Conservation (phyloP, 371 early-diverging fungal species). For the Phascolomyces articulosus region DNA sequence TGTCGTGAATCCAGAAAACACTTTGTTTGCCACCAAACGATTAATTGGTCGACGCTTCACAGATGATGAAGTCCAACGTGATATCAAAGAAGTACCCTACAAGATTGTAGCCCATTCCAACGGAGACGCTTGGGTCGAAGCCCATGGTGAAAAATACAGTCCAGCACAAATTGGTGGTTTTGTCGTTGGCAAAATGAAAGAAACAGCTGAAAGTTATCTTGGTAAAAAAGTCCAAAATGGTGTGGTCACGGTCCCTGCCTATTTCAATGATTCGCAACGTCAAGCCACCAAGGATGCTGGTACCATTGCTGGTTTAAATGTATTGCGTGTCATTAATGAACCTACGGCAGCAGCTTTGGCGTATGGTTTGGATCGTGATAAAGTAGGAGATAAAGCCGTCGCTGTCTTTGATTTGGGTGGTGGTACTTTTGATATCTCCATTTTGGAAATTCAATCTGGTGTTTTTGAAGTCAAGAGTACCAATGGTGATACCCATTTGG, state of each 20-base stretch:
- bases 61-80: constrained; percentile 85
- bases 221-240: constrained; percentile 84
- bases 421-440: constrained; percentile 98
- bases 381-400: constrained; percentile 79
- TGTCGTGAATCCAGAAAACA: constrained; percentile 90
- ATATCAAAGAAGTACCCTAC: constrained; percentile 88
- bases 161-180: constrained; percentile 96
- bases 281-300: constrained; percentile 99
- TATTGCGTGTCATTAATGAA: constrained; percentile 96
- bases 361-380: constrained; percentile 87
- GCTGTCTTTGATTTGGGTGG: constrained; percentile 99
- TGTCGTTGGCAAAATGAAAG: constrained; percentile 96
- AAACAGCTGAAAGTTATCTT: constrained; percentile 87
- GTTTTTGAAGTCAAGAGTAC: constrained; percentile 96
- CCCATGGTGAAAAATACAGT: constrained; percentile 88
- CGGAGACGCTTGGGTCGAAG: constrained; percentile 97
- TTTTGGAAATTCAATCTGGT: constrained; percentile 93
- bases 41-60: constrained; percentile 93
- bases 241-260: constrained; percentile 81
- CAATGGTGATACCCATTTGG: constrained; percentile 94
- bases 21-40: constrained; percentile 93
- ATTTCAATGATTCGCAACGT: constrained; percentile 92
- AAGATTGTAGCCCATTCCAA: constrained; percentile 88
- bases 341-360: constrained; percentile 99
- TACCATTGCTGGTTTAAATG: constrained; percentile 92